Evolutionary conservation across 140 eudicot species (phyloP).

Genomic region (Oenanthe javanica): DNA sequence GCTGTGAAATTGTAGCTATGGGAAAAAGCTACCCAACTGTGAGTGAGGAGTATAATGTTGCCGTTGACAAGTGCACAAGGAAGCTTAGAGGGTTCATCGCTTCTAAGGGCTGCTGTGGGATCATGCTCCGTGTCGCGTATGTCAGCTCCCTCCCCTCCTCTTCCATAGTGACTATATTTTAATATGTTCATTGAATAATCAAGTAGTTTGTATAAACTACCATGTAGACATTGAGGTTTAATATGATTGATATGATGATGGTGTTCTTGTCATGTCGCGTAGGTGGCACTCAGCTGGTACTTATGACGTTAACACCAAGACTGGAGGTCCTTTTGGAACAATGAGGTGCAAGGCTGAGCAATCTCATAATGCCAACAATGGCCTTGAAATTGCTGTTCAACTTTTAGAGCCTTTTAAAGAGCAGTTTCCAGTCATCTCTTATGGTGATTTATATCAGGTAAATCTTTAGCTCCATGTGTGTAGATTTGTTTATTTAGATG

Average conservation of each 20-base stretch:
- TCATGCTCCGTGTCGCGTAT: constrained; percentile 85
- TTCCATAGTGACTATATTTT: not conserved
- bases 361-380: constrained; percentile 65
- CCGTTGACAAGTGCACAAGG: constrained; percentile 50
- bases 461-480: not conserved
- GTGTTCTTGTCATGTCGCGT: not conserved
- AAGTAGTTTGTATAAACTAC: no score
- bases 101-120: constrained; percentile 63
- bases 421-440: constrained; percentile 58
- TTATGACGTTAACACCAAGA: constrained; percentile 48
- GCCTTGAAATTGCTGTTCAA: constrained; percentile 54
- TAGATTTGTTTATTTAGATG: not conserved
- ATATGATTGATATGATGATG: not conserved
- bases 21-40: constrained; percentile 68
- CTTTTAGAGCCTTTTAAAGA: constrained; percentile 74
- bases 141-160: constrained; percentile 8
- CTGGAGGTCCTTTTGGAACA: constrained; percentile 98
- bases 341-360: constrained; percentile 66
- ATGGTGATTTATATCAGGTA: constrained; percentile 71
- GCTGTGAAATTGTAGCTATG: constrained; percentile 30
- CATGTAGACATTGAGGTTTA: no score
- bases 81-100: constrained; percentile 56
- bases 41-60: constrained; percentile 56
- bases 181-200: no score
- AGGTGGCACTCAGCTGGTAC: constrained; percentile 93